phyloP scores from a whole-genome alignment of 352 stramenopile genomes.

The Globisporangium rhizosaccharum region DNA sequence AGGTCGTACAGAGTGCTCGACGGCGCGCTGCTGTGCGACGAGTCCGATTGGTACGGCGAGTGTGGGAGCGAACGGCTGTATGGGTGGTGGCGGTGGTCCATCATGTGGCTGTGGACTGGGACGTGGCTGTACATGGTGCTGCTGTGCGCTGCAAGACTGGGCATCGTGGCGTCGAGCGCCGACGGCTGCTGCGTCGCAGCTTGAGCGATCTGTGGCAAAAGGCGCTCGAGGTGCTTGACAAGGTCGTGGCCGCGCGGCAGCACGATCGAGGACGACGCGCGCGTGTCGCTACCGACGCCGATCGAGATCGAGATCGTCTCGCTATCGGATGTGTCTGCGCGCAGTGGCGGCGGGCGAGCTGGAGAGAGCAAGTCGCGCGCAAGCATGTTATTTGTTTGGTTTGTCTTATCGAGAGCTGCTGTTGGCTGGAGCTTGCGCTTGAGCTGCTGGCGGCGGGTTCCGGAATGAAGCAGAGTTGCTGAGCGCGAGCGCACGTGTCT shows the following conservation, averaged over 20 bases:
- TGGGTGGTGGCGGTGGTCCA: constrained; percentile 1
- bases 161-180: constrained; percentile 18
- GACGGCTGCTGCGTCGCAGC: not conserved
- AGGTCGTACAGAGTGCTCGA: not conserved
- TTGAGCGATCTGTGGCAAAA: constrained; percentile 25
- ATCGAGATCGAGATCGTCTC: constrained; percentile 56
- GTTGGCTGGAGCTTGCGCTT: too few relatives aligned
- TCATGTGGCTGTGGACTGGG: constrained; percentile 11
- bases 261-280: constrained; percentile 35
- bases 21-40: constrained; percentile 7
- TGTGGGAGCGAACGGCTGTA: constrained; percentile 7
- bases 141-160: constrained; percentile 8
- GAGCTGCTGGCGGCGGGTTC: too few relatives aligned
- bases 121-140: constrained; percentile 16
- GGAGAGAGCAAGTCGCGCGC: not conserved
- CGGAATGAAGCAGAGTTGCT: too few relatives aligned
- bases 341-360: not conserved
- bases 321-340: not conserved
- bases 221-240: constrained; percentile 38
- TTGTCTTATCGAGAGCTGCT: constrained; percentile 17
- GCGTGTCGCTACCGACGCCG: constrained; percentile 22
- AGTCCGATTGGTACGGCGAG: constrained; percentile 29
- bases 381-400: not conserved
- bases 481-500: too few relatives aligned
- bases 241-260: constrained; percentile 45